Conservation (phyloP, 495 filamentous ascomycete species). For the Letharia columbiana region DNA sequence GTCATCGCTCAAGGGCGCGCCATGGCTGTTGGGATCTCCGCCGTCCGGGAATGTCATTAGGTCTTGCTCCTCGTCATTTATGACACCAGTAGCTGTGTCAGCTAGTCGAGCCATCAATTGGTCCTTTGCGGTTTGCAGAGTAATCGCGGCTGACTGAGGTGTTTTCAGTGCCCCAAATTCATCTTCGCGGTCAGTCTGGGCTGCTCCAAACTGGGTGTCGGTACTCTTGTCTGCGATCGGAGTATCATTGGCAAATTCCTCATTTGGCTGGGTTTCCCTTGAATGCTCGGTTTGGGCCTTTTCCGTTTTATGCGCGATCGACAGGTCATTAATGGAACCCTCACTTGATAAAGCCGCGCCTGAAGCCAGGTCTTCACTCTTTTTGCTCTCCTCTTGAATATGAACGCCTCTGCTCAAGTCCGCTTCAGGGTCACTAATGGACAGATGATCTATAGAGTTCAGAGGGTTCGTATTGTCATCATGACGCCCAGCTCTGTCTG, state of each 20-base stretch:
- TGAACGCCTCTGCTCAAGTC: background rate
- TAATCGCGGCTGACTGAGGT: slow-evolving; percentile 46
- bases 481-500: background rate
- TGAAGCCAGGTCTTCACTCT: background rate
- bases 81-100: slow-evolving; percentile 38
- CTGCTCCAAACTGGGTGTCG: slow-evolving; percentile 12
- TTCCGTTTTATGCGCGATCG: background rate
- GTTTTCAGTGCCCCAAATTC: slow-evolving; percentile 46
- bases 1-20: slow-evolving; percentile 54
- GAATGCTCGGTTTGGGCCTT: background rate
- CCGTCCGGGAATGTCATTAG: slow-evolving; percentile 41
- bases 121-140: slow-evolving; percentile 48
- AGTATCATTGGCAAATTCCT: background rate
- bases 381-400: background rate
- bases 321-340: background rate
- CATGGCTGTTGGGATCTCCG: slow-evolving; percentile 43
- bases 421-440: background rate
- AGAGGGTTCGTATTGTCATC: background rate
- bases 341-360: background rate
- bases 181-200: slow-evolving; percentile 27
- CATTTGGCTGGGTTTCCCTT: background rate
- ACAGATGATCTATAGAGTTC: background rate
- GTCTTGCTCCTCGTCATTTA: slow-evolving; percentile 41
- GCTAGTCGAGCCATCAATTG: slow-evolving; percentile 51
- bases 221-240: background rate